Percentiles rank a stretch among this genome's conserved stretches.
phyloP scores from a whole-genome alignment of 73 alveolate species.

The Symbiodinium pilosum region DNA sequence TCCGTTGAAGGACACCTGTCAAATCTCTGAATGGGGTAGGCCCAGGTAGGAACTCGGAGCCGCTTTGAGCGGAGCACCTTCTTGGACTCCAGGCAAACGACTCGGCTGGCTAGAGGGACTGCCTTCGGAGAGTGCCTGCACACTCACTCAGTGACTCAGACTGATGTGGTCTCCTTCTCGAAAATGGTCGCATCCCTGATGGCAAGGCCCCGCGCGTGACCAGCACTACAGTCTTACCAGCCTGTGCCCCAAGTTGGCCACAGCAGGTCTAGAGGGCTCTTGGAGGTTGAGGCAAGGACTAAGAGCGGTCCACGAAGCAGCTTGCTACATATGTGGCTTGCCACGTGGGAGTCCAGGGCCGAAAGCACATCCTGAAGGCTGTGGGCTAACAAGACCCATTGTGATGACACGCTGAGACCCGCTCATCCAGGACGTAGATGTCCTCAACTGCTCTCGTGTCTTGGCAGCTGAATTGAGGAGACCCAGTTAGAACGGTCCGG shows the following conservation, averaged over 20 bases:
- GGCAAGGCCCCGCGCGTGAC: constrained; percentile 21
- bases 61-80: background rate
- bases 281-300: background rate
- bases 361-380: constrained; percentile 40
- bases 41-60: too few relatives aligned
- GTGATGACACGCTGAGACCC: constrained; percentile 75
- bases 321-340: constrained; percentile 69
- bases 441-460: constrained; percentile 31
- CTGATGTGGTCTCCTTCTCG: too few relatives aligned
- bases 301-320: constrained; percentile 73
- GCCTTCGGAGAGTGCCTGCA: constrained; percentile 86
- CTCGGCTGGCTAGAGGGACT: constrained; percentile 53
- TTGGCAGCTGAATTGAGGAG: too few relatives aligned
- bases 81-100: constrained; percentile 78
- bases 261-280: too few relatives aligned
- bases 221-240: constrained; percentile 70
- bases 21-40: background rate
- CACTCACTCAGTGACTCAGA: too few relatives aligned
- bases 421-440: constrained; percentile 97
- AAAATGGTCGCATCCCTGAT: too few relatives aligned
- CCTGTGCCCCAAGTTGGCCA: too few relatives aligned
- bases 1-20: constrained; percentile 75
- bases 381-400: background rate
- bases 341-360: constrained; percentile 95
- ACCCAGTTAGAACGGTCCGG: background rate